Evolutionary conservation across 257 asterid species (phyloP).

Genomic region (Striga asiatica): DNA sequence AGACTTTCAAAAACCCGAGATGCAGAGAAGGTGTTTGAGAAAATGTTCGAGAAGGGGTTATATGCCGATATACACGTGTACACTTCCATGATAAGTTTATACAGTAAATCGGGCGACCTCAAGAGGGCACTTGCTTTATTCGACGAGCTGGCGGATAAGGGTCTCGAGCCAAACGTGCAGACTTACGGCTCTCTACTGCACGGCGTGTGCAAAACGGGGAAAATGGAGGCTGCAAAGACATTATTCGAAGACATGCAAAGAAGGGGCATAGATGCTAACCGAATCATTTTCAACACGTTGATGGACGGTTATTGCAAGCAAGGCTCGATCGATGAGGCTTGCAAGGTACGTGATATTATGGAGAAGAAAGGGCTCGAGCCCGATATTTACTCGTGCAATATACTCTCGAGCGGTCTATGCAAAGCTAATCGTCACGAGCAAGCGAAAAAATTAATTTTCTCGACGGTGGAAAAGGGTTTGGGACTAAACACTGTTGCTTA

Average conservation of each 20-base stretch:
- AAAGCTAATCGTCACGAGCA: slow-evolving; percentile 45
- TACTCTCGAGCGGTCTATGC: slow-evolving; percentile 57
- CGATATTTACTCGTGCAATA: slow-evolving; percentile 52
- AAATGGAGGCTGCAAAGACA: slow-evolving; percentile 50
- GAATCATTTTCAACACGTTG: slow-evolving; percentile 59
- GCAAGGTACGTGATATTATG: slow-evolving; percentile 45
- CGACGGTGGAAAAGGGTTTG: slow-evolving; percentile 57
- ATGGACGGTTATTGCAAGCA: slow-evolving; percentile 81
- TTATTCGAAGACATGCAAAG: slow-evolving; percentile 74
- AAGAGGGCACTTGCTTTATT: slow-evolving; percentile 54
- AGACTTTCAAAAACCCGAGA: slow-evolving; percentile 26
- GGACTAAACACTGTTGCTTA: slow-evolving; percentile 39
- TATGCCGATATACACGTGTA: slow-evolving; percentile 43
- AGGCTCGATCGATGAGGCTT: slow-evolving; percentile 72
- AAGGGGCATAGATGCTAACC: slow-evolving; percentile 50
- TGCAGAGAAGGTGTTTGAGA: slow-evolving; percentile 55
- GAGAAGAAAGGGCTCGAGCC: slow-evolving; percentile 63
- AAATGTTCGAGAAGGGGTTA: slow-evolving; percentile 47
- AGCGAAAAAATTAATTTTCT: slow-evolving; percentile 48
- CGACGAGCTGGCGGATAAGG: slow-evolving; percentile 58
- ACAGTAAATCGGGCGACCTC: slow-evolving; percentile 35
- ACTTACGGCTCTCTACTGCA: slow-evolving; percentile 64
- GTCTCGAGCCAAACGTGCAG: slow-evolving; percentile 55
- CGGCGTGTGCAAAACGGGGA: slow-evolving; percentile 63
- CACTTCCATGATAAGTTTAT: slow-evolving; percentile 49